Conservation (phyloP, 257 asterid genomes). For the Nicotiana paniculata region DNA sequence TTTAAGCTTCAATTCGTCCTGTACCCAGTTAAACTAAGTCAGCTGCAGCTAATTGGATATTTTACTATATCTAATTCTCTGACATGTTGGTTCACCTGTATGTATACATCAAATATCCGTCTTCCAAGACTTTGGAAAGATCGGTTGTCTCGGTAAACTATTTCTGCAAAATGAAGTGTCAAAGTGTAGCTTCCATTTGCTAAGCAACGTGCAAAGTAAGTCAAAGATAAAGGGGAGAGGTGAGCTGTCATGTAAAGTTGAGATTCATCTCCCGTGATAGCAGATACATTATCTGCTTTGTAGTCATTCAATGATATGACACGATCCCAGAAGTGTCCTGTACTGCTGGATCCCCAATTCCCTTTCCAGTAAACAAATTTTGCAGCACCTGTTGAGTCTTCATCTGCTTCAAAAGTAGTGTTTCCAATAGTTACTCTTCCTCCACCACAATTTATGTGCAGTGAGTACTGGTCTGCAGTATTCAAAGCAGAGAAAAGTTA, state of each 20-base stretch:
- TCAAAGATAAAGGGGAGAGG: slow-evolving; percentile 42
- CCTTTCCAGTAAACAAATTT: slow-evolving; percentile 17
- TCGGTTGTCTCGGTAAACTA: slow-evolving; percentile 33
- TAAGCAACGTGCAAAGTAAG: slow-evolving; percentile 60
- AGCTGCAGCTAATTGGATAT: background rate
- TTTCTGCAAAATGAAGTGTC: slow-evolving; percentile 61
- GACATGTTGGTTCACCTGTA: slow-evolving; percentile 35
- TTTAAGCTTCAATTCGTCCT: slow-evolving; percentile 33
- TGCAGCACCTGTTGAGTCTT: slow-evolving; percentile 30
- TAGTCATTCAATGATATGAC: slow-evolving; percentile 4
- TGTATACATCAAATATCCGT: slow-evolving; percentile 56
- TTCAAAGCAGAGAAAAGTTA: background rate
- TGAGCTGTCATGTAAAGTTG: slow-evolving; percentile 43
- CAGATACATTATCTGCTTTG: slow-evolving; percentile 31
- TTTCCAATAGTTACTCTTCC: slow-evolving; percentile 14
- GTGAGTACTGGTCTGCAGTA: slow-evolving; percentile 31
- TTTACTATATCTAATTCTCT: background rate
- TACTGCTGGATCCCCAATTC: slow-evolving; percentile 54
- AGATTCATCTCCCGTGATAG: slow-evolving; percentile 30
- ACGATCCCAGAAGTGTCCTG: slow-evolving; percentile 36
- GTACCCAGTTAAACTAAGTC: background rate
- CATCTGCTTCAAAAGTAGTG: slow-evolving; percentile 33
- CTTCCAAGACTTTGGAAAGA: slow-evolving; percentile 56
- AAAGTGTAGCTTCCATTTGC: slow-evolving; percentile 60
- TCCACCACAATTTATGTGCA: slow-evolving; percentile 61